Evolutionary conservation across 2,329 filamentous ascomycete genomes (phyloP), one percentile per base, ranked within the genome.

Genomic region (Sclerotiophoma versabilis): DNA sequence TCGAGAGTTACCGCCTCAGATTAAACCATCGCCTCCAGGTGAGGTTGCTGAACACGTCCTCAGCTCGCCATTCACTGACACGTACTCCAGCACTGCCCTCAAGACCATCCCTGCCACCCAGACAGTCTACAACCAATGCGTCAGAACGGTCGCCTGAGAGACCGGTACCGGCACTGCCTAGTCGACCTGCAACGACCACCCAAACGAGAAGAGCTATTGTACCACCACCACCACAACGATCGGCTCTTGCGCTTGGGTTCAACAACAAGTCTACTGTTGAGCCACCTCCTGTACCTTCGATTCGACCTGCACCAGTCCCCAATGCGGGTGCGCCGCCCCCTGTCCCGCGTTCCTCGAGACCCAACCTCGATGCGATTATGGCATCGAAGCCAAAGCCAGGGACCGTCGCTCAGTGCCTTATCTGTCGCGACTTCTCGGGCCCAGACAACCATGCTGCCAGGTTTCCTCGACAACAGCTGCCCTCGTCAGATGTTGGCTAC

Each of bases 341-440:
- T 2, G 69, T 87, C 10, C 84, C 85, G 7, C 63, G 78, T 22
- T 74, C 76, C 17, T 84, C 84, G 20, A 77, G 83, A 34, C 84
- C 85, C n/a, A 82, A 87, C 71, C 75, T 87, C 3, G 79, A 81
- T 7, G 80, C 82, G 36, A 74, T 86, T 15, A 79, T 83, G 72
- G 79, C 82, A 37, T 72, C 70, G 9, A 74, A 75, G 51, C 72
- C 73, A 14, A 72, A 69, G 50, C 58, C 66, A 38, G 64, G 66
- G 14, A 66, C 62, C 6, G 48, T 54, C n/a, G 49, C 49, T 37
- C 46, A 56, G 42, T 98, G 95, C 72, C 81, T 96, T 46, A 79
- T 86, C 53, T 98, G 95, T 72, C 87, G 93, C 60, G 93, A 98
- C 76, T 98, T 96, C 75, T 92, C 91, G 6, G 86, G 77, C 0